Conservation (phyloP, 192 early-diverging fungal genomes). For the Podila clonocystis region DNA sequence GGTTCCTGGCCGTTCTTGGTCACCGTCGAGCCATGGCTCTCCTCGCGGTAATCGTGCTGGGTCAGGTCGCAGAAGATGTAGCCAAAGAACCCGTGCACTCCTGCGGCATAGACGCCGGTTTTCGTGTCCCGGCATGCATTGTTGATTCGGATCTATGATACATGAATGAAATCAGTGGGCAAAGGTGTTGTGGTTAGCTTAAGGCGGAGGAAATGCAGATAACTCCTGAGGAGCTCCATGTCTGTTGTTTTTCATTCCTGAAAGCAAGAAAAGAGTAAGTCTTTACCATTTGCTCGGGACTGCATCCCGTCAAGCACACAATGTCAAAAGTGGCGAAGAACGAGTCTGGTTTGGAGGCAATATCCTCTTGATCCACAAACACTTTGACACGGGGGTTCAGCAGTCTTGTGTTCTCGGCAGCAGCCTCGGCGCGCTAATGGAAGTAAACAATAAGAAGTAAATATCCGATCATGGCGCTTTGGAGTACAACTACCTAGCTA, state of each 20-base stretch:
- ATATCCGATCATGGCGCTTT: slow-evolving; percentile 6
- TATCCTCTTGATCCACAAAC: slow-evolving; percentile 54
- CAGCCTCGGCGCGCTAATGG: slow-evolving; percentile 70
- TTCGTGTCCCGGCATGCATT: slow-evolving; percentile 63
- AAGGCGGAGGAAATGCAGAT: neutral
- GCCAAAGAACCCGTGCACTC: slow-evolving; percentile 77
- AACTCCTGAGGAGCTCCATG: no score
- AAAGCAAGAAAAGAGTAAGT: neutral
- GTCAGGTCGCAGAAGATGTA: slow-evolving; percentile 89
- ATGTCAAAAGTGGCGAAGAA: slow-evolving; percentile 76
- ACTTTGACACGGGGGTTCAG: slow-evolving; percentile 89
- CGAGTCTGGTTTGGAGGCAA: slow-evolving; percentile 53
- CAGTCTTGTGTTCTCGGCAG: slow-evolving; percentile 66
- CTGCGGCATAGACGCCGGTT: slow-evolving; percentile 75
- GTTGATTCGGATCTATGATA: slow-evolving; percentile 63
- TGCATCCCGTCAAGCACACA: slow-evolving; percentile 68
- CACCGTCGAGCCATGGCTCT: slow-evolving; percentile 33
- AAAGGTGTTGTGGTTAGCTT: no score
- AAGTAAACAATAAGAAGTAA: neutral
- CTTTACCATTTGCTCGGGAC: slow-evolving; percentile 53
- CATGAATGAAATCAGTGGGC: neutral
- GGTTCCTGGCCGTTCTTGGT: slow-evolving; percentile 51
- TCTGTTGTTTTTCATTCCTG: neutral
- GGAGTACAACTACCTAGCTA: no score
- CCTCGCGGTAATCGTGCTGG: slow-evolving; percentile 68